A percentile compares a stretch with the other conserved stretches of the same genome.
phyloP scores from a whole-genome alignment of 345 rosid genomes.

The Boechera stricta region DNA sequence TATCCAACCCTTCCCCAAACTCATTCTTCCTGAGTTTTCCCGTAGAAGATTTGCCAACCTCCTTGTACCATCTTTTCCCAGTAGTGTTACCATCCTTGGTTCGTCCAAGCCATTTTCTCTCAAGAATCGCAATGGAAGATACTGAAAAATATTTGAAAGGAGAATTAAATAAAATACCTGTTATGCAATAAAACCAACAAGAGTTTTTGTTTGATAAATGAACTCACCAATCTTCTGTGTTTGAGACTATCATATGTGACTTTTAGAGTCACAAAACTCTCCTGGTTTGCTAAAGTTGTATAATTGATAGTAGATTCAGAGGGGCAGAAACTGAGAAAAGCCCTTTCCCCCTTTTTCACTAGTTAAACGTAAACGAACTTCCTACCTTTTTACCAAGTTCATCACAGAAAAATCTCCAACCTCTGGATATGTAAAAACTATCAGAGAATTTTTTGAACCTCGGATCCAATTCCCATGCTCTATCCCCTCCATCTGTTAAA shows the following conservation, averaged over 20 bases:
- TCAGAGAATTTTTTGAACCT: slow-evolving; percentile 17
- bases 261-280: slow-evolving; percentile 21
- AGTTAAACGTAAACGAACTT: slow-evolving; percentile 14
- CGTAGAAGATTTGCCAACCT: slow-evolving; percentile 11
- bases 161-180: not conserved
- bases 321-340: not conserved
- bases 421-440: slow-evolving; percentile 14
- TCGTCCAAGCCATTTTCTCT: slow-evolving; percentile 21
- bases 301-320: slow-evolving; percentile 4
- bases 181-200: not conserved
- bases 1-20: slow-evolving; percentile 15
- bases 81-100: slow-evolving; percentile 20
- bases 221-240: slow-evolving; percentile 26
- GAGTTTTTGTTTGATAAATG: not conserved
- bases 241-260: slow-evolving; percentile 15
- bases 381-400: slow-evolving; percentile 23
- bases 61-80: slow-evolving; percentile 28
- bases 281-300: not conserved
- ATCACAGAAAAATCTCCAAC: slow-evolving; percentile 34
- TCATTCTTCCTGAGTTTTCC: slow-evolving; percentile 14
- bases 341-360: not conserved
- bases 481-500: slow-evolving; percentile 20
- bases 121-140: slow-evolving; percentile 11
- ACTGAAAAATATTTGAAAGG: not conserved
- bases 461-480: slow-evolving; percentile 30